A percentile compares a stretch with the other conserved stretches of the same genome.
Conservation (phyloP, 1,284 basidiomycete genomes). For the Inonotus hispidus region DNA sequence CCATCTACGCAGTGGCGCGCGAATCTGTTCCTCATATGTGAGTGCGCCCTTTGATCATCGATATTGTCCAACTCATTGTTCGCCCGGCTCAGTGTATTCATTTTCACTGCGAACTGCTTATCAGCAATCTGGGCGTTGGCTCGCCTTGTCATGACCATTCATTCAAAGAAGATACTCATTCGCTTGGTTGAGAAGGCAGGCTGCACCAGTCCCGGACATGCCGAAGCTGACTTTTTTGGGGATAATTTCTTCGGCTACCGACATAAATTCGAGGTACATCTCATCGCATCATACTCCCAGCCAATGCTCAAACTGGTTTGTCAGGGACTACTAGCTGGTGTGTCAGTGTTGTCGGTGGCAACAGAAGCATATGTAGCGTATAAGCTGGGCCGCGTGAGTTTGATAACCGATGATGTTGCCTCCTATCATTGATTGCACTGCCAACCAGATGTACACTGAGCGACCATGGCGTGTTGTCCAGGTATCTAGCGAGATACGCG, state of each 20-base stretch:
- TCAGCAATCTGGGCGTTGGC: slow-evolving; percentile 14
- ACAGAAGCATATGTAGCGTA: slow-evolving; percentile 7
- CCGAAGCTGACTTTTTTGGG: slow-evolving; percentile 4
- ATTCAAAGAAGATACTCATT: neutral
- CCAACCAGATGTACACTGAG: slow-evolving; percentile 18
- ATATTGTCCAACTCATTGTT: neutral
- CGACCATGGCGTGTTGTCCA: slow-evolving; percentile 20
- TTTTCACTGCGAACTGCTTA: slow-evolving; percentile 10
- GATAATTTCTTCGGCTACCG: slow-evolving; percentile 13
- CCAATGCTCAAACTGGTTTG: neutral
- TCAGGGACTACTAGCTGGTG: slow-evolving; percentile 8
- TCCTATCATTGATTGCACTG: neutral
- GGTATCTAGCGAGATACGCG: slow-evolving; percentile 24
- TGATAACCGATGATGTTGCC: neutral
- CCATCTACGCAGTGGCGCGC: slow-evolving; percentile 11
- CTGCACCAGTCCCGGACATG: neutral
- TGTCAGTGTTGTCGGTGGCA: slow-evolving; percentile 1
- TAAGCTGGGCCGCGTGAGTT: slow-evolving; percentile 7
- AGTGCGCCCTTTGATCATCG: neutral
- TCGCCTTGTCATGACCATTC: slow-evolving; percentile 5
- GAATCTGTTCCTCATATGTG: slow-evolving; percentile 20
- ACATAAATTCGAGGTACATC: slow-evolving; percentile 17
- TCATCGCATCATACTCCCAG: neutral
- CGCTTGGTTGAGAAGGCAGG: neutral
- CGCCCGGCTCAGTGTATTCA: slow-evolving; percentile 2